Evolutionary conservation across 129 eudicot genomes (phyloP).

Genomic region (Pittosporum tobira): DNA sequence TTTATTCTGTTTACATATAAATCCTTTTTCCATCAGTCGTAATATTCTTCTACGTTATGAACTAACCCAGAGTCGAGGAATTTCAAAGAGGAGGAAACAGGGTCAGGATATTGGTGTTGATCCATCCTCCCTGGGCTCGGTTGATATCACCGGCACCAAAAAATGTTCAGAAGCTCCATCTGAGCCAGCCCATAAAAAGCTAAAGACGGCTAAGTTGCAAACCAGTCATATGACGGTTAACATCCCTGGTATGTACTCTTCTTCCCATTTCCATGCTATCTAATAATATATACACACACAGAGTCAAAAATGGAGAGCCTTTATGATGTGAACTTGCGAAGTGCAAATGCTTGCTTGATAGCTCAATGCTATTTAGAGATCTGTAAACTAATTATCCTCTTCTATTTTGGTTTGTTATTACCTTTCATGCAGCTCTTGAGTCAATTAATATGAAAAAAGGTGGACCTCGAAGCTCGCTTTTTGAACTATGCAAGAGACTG

Average conservation of each 20-base stretch:
- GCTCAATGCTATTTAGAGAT: not conserved
- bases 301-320: too few species aligned
- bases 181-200: conserved; percentile 21
- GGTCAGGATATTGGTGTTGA: conserved; percentile 16
- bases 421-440: conserved; percentile 37
- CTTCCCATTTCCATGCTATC: too few species aligned
- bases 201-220: conserved; percentile 20
- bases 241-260: conserved; percentile 43
- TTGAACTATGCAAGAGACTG: conserved; percentile 54
- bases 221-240: conserved; percentile 20
- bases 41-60: not conserved
- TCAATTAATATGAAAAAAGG: conserved; percentile 69
- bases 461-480: conserved; percentile 74
- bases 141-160: conserved; percentile 2
- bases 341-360: too few species aligned
- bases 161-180: not conserved
- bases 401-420: not conserved
- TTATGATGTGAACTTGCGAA: too few species aligned
- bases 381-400: not conserved
- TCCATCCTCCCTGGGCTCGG: conserved; percentile 8
- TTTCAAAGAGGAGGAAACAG: conserved; percentile 37
- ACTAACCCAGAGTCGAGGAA: conserved; percentile 57
- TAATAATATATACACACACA: too few species aligned
- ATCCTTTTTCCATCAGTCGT: conserved; percentile 8
- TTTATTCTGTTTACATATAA: too few species aligned